These are phyloP conservation scores for Mucor velutinosus DNA, from an alignment of 371 early-diverging fungal species.

Conservation along the genomic window DNA sequence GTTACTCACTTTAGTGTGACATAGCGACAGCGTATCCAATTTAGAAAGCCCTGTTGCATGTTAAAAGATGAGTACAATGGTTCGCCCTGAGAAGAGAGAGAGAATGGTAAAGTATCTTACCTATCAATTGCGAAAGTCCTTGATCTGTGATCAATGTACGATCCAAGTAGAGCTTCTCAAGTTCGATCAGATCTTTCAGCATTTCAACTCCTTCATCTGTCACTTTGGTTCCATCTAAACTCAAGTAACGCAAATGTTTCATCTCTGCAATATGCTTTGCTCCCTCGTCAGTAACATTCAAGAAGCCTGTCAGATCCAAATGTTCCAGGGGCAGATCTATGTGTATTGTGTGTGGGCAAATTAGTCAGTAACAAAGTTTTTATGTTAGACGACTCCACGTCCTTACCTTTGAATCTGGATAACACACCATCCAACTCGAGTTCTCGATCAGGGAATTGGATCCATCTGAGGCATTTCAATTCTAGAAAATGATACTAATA, in stretches of 20 bases:
- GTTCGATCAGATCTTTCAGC: slow-evolving; percentile 30
- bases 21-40: slow-evolving; percentile 32
- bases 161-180: slow-evolving; percentile 44
- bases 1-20: slow-evolving; percentile 26
- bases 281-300: slow-evolving; percentile 40
- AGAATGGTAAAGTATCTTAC: too few species aligned
- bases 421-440: slow-evolving; percentile 40
- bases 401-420: slow-evolving; percentile 34
- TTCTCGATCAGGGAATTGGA: slow-evolving; percentile 43
- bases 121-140: slow-evolving; percentile 27
- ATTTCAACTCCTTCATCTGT: slow-evolving; percentile 35
- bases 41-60: slow-evolving; percentile 26
- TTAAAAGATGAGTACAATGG: not conserved
- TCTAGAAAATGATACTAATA: slow-evolving; percentile 15
- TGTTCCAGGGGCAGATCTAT: slow-evolving; percentile 35
- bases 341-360: not conserved
- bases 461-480: slow-evolving; percentile 22
- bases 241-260: slow-evolving; percentile 35
- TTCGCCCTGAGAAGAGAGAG: too few species aligned
- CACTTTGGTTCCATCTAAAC: slow-evolving; percentile 40
- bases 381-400: not conserved
- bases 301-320: slow-evolving; percentile 37
- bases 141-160: slow-evolving; percentile 37
- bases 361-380: not conserved
- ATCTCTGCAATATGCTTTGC: slow-evolving; percentile 31